These are phyloP conservation scores for Ogataea henricii DNA, from an alignment of 805 yeast genomes.

Conservation along the genomic window DNA sequence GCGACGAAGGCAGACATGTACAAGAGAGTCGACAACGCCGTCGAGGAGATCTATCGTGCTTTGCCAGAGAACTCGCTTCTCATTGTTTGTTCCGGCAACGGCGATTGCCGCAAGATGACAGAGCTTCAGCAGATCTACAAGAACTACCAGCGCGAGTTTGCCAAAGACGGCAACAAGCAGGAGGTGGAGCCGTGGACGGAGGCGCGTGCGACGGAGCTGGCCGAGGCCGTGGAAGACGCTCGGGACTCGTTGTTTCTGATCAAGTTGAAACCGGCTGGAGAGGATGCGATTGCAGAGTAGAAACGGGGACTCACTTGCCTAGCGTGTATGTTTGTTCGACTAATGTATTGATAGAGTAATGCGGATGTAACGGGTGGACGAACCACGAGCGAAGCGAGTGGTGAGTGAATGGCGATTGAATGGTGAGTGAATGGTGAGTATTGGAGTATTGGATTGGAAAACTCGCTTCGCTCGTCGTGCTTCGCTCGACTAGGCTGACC, in stretches of 20 bases:
- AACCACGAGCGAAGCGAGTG: neutral
- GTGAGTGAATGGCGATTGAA: too few species aligned
- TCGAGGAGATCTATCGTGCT: constrained; percentile 49
- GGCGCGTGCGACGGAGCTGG: constrained; percentile 49
- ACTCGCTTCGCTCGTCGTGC: too few species aligned
- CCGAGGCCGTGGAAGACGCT: constrained; percentile 50
- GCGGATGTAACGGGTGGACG: too few species aligned
- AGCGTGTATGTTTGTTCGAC: neutral
- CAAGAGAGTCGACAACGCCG: constrained; percentile 42
- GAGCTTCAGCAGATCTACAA: constrained; percentile 46
- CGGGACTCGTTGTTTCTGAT: constrained; percentile 62
- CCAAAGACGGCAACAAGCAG: constrained; percentile 43
- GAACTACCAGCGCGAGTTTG: constrained; percentile 42
- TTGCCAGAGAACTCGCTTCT: constrained; percentile 63
- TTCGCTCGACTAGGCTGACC: too few species aligned
- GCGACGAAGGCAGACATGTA: constrained; percentile 24
- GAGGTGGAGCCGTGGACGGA: constrained; percentile 47
- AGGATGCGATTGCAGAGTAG: neutral
- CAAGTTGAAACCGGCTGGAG: constrained; percentile 29
- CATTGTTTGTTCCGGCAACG: constrained; percentile 62
- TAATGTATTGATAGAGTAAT: neutral
- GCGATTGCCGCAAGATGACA: constrained; percentile 54
- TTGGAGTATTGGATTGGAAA: too few species aligned
- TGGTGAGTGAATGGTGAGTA: too few species aligned
- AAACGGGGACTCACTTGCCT: neutral